These are phyloP conservation scores for Hypoxylon cercidicola DNA, from an alignment of 495 filamentous ascomycete species.

Conservation along the genomic window DNA sequence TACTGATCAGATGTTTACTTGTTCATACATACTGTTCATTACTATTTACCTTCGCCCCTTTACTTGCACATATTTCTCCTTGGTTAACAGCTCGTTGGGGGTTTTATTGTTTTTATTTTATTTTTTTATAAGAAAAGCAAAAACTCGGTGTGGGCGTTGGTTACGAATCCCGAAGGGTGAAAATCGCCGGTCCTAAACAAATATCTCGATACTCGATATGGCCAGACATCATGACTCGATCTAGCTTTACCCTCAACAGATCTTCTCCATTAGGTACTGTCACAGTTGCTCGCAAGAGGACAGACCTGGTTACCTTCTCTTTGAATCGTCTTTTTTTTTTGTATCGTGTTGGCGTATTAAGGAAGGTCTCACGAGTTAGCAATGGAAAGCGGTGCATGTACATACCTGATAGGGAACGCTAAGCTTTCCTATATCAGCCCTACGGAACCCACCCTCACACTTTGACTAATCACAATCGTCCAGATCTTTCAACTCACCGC, in stretches of 20 bases:
- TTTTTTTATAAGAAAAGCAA: too few relatives aligned
- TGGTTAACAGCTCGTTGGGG: too few relatives aligned
- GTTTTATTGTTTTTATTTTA: too few relatives aligned
- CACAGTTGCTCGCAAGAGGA: not conserved
- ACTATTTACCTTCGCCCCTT: too few relatives aligned
- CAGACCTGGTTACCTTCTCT: not conserved
- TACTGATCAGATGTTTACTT: too few relatives aligned
- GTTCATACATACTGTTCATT: too few relatives aligned
- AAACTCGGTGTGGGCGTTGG: too few relatives aligned
- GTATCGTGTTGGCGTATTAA: not conserved
- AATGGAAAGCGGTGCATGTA: not conserved
- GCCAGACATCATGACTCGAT: too few relatives aligned
- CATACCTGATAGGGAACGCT: conserved; percentile 20
- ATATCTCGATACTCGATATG: too few relatives aligned
- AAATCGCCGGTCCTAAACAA: too few relatives aligned
- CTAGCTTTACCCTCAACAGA: not conserved
- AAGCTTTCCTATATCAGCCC: conserved; percentile 33
- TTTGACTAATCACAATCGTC: conserved; percentile 25
- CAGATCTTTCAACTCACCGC: conserved; percentile 13
- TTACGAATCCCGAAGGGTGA: too few relatives aligned
- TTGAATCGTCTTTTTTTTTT: not conserved
- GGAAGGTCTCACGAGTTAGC: not conserved
- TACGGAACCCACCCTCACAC: conserved; percentile 25
- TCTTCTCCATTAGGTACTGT: not conserved
- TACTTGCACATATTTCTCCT: too few relatives aligned